Evolutionary conservation across 805 yeast species (phyloP).

Genomic region (Candida tibetensis): DNA sequence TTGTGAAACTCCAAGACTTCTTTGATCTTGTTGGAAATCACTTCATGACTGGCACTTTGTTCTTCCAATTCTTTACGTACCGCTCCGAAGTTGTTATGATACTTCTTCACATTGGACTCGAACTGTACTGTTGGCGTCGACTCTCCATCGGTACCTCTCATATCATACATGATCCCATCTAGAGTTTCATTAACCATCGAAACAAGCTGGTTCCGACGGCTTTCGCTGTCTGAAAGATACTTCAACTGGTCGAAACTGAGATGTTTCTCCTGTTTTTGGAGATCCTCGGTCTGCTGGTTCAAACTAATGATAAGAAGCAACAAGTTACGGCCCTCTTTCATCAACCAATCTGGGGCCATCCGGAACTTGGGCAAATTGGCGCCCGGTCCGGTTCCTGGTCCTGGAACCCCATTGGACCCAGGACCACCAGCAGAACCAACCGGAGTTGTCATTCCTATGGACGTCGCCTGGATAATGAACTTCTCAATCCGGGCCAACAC

Average conservation of each 20-base stretch:
- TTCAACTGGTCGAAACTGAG: slow-evolving; percentile 1
- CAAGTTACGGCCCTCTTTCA: slow-evolving; percentile 35
- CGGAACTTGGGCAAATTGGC: slow-evolving; percentile 1
- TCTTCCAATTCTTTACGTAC: slow-evolving; percentile 26
- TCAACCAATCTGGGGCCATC: slow-evolving; percentile 29
- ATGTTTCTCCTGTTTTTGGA: not conserved
- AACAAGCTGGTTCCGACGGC: slow-evolving; percentile 27
- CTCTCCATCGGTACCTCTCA: slow-evolving; percentile 7
- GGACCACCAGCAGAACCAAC: not conserved
- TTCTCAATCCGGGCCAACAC: slow-evolving; percentile 32
- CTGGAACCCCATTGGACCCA: slow-evolving; percentile 2
- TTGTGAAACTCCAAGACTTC: not conserved
- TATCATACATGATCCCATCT: slow-evolving; percentile 25
- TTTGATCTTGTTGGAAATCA: slow-evolving; percentile 10
- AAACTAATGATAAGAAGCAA: slow-evolving; percentile 31
- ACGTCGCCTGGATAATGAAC: slow-evolving; percentile 39
- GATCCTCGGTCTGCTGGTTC: slow-evolving; percentile 1
- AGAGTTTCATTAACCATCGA: slow-evolving; percentile 30
- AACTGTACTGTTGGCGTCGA: slow-evolving; percentile 19
- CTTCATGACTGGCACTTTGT: slow-evolving; percentile 21
- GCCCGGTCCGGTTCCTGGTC: slow-evolving; percentile 5
- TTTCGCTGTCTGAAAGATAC: slow-evolving; percentile 13
- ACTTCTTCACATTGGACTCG: slow-evolving; percentile 21
- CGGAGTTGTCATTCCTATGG: slow-evolving; percentile 16
- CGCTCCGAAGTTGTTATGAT: slow-evolving; percentile 20